These are phyloP conservation scores for Antitrichia curtipendula DNA, from an alignment of 225 moss, liverwort and hornwort species.

Conservation along the genomic window DNA sequence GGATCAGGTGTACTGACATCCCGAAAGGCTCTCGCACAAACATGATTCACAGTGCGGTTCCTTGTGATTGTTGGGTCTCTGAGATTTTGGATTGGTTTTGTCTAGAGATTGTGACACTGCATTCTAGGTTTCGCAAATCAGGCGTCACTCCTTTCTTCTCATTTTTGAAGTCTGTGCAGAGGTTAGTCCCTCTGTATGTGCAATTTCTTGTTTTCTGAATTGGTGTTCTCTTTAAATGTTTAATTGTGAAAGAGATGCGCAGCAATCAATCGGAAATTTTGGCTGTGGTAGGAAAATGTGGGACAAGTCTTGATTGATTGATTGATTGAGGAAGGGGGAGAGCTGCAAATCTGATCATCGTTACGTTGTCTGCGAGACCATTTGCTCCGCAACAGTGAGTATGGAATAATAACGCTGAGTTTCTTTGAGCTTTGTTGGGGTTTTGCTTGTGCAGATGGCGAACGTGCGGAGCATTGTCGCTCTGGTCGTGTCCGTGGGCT, in stretches of 20 bases:
- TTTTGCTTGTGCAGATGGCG: slow-evolving; percentile 24
- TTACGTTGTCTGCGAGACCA: neutral
- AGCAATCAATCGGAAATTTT: neutral
- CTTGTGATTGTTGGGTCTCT: neutral
- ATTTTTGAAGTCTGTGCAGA: neutral
- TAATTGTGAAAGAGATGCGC: neutral
- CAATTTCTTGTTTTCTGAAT: neutral
- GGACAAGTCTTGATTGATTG: neutral
- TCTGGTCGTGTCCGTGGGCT: slow-evolving; percentile 36
- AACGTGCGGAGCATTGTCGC: slow-evolving; percentile 16
- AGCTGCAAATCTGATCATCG: neutral
- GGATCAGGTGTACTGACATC: neutral
- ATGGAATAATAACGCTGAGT: neutral
- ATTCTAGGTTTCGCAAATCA: neutral
- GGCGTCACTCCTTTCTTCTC: neutral
- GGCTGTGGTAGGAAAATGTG: neutral
- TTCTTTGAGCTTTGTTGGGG: neutral
- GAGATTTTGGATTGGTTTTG: neutral
- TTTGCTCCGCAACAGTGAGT: neutral
- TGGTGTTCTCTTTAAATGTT: neutral
- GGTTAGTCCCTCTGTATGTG: neutral
- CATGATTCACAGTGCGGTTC: too few relatives aligned
- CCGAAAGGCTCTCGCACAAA: neutral
- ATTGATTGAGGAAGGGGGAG: neutral
- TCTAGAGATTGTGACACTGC: neutral